Evolutionary conservation across 2,329 filamentous ascomycete genomes (phyloP).

Genomic region (Chrysoporthe deuterocubensis): DNA sequence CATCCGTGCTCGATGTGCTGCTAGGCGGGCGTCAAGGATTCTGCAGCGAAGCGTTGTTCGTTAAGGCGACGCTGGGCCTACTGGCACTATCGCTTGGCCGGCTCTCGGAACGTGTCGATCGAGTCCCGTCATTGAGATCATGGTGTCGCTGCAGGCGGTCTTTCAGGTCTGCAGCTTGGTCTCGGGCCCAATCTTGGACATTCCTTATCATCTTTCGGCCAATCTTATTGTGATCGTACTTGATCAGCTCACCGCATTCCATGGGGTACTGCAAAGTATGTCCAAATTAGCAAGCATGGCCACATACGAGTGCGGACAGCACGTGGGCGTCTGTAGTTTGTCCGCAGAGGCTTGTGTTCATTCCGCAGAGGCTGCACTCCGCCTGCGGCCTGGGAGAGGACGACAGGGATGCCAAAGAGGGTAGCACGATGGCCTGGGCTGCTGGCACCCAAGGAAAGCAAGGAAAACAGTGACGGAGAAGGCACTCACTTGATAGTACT

Average conservation of each 20-base stretch:
- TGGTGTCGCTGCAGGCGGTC: conserved; percentile 32
- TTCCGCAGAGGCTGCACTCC: no score
- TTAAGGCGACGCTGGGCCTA: not conserved
- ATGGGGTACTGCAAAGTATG: conserved; percentile 29
- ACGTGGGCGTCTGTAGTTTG: no score
- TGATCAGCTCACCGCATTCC: conserved; percentile 27
- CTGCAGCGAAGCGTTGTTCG: not conserved
- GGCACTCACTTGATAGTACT: conserved; percentile 5
- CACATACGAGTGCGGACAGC: conserved; percentile 1
- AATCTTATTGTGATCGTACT: conserved; percentile 27
- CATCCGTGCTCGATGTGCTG: no score
- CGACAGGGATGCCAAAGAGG: not conserved
- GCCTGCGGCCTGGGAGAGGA: no score
- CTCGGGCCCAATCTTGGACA: conserved; percentile 32
- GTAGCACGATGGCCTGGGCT: no score
- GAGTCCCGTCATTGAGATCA: not conserved
- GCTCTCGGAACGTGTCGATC: not conserved
- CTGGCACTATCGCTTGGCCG: not conserved
- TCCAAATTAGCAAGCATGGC: conserved; percentile 22
- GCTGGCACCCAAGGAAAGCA: not conserved
- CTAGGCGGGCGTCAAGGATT: no score
- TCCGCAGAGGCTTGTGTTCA: no score
- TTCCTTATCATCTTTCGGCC: conserved; percentile 33
- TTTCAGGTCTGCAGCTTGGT: conserved; percentile 28
- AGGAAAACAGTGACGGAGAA: not conserved